phyloP scores from a whole-genome alignment of 2,329 filamentous ascomycete species.

The Didymosphaeria variabile region DNA sequence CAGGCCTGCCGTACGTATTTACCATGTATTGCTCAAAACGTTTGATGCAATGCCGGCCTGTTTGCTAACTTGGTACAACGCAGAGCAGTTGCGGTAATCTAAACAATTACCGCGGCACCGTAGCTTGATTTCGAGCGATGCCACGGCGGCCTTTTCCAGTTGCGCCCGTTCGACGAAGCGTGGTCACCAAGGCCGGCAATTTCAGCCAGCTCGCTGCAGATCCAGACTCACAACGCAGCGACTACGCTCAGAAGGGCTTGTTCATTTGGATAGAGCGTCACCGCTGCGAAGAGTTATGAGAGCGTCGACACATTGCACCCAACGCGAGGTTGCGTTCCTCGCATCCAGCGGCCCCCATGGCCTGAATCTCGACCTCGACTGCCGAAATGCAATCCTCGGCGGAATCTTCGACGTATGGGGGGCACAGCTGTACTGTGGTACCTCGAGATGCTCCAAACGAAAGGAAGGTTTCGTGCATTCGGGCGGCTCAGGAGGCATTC shows the following conservation, averaged over 20 bases:
- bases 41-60: not conserved
- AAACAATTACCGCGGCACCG: not conserved
- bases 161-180: not conserved
- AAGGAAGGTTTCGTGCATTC: too few species aligned
- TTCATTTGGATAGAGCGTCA: not conserved
- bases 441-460: too few species aligned
- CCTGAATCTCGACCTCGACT: not conserved
- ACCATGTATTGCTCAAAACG: not conserved
- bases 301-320: not conserved
- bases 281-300: not conserved
- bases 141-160: not conserved
- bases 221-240: not conserved
- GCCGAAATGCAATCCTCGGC: not conserved
- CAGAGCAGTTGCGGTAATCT: not conserved
- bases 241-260: not conserved
- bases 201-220: not conserved
- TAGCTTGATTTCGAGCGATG: not conserved
- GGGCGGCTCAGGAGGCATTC: too few species aligned
- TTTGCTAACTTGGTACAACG: not conserved
- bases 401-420: too few species aligned
- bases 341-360: not conserved
- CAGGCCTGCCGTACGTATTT: not conserved
- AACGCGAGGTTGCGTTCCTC: not conserved
- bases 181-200: not conserved
- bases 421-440: too few species aligned